These are phyloP conservation scores for Zarea fungicola DNA, from an alignment of 2,329 filamentous ascomycete genomes.

Conservation along the genomic window DNA sequence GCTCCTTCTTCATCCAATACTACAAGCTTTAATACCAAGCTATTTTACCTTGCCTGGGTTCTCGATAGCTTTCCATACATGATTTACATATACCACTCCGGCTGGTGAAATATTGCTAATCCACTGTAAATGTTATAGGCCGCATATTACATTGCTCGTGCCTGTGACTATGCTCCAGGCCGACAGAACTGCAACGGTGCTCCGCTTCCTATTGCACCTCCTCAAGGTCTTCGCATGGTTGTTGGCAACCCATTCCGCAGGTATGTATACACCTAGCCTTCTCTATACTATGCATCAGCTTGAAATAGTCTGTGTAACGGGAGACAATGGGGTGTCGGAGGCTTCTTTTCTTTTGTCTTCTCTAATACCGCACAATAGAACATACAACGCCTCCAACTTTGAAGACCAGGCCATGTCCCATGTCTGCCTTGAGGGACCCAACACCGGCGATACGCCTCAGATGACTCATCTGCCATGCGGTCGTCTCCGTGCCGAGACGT, in stretches of 20 bases:
- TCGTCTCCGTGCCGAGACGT: conserved; percentile 50
- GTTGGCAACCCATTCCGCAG: conserved; percentile 52
- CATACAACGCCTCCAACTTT: conserved; percentile 38
- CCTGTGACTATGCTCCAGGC: conserved; percentile 24
- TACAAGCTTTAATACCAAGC: no score
- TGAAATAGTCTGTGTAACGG: conserved; percentile 20
- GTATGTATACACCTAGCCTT: no score
- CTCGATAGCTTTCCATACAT: no score
- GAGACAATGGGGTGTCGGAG: conserved; percentile 1
- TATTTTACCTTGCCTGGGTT: no score
- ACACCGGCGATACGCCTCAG: conserved; percentile 37
- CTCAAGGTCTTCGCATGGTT: conserved; percentile 59
- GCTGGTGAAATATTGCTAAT: no score
- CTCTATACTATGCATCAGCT: no score
- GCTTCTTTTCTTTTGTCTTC: no score
- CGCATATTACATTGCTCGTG: conserved; percentile 23
- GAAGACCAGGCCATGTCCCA: conserved; percentile 49
- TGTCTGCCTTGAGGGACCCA: conserved; percentile 44
- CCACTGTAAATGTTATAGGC: conserved; percentile 19
- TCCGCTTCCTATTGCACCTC: conserved; percentile 47
- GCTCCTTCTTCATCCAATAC: background rate
- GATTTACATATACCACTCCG: no score
- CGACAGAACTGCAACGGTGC: conserved; percentile 19
- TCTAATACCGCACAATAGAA: conserved; percentile 20
- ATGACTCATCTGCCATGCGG: conserved; percentile 49